These are phyloP conservation scores for Boletus insuetus DNA, from an alignment of 768 basidiomycete species.

Conservation along the genomic window DNA sequence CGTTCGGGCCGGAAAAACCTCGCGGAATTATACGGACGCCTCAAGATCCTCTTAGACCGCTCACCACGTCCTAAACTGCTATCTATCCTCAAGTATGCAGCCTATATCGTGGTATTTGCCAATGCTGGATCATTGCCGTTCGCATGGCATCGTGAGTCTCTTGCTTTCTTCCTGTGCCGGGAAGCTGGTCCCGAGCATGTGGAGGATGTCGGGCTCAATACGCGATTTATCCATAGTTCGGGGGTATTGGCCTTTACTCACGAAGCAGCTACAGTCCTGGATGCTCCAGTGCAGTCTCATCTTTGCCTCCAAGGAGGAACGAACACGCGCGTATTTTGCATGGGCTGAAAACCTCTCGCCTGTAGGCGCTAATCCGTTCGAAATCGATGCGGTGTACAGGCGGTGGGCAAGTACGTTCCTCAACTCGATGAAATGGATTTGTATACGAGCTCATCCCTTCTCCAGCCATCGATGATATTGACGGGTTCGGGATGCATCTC, in stretches of 20 bases:
- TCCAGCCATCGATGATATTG: slow-evolving; percentile 68
- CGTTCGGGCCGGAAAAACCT: not conserved
- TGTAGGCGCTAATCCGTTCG: slow-evolving; percentile 58
- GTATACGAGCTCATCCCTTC: not conserved
- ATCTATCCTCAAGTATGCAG: slow-evolving; percentile 17
- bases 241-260: slow-evolving; percentile 49
- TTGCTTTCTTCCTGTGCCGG: not conserved
- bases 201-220: not conserved
- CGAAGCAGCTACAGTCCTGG: slow-evolving; percentile 32
- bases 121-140: slow-evolving; percentile 63
- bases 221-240: slow-evolving; percentile 38
- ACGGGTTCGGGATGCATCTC: slow-evolving; percentile 64
- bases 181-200: not conserved
- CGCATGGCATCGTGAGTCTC: slow-evolving; percentile 63
- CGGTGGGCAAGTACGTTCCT: slow-evolving; percentile 53
- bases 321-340: slow-evolving; percentile 33
- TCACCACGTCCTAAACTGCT: slow-evolving; percentile 2
- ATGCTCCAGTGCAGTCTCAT: slow-evolving; percentile 35
- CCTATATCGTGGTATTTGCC: slow-evolving; percentile 47
- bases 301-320: slow-evolving; percentile 36
- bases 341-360: slow-evolving; percentile 52
- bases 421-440: not conserved
- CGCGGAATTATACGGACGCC: not conserved
- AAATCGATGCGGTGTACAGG: slow-evolving; percentile 37
- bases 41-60: slow-evolving; percentile 3